Conservation (phyloP, 1,139 yeast species). For the Saccharomyces hybrid region DNA sequence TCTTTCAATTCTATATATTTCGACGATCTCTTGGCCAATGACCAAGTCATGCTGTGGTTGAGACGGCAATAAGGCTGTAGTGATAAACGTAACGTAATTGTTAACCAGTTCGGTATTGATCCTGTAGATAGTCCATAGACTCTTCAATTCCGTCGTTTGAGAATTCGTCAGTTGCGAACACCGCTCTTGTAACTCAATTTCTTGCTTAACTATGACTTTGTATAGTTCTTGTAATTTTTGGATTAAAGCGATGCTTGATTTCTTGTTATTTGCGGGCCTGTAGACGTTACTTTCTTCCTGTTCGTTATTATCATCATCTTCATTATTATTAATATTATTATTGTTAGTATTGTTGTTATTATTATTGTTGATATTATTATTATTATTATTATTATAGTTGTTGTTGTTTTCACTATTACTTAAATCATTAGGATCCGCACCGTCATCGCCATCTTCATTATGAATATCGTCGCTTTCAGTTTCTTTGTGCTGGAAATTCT, state of each 20-base stretch:
- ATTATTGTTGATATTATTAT: slow-evolving; percentile 14
- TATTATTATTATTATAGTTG: slow-evolving; percentile 6
- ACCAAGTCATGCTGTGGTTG: slow-evolving; percentile 40
- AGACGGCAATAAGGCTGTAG: slow-evolving; percentile 65
- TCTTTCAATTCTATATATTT: slow-evolving; percentile 66
- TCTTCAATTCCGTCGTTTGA: slow-evolving; percentile 48
- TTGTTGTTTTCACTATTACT: slow-evolving; percentile 8
- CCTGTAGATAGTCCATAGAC: slow-evolving; percentile 65
- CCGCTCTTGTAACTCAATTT: slow-evolving; percentile 61
- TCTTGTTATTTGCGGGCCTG: slow-evolving; percentile 40
- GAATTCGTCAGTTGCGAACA: slow-evolving; percentile 40
- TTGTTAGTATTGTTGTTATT: slow-evolving; percentile 10
- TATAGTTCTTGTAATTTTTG: slow-evolving; percentile 67
- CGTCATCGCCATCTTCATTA: slow-evolving; percentile 1
- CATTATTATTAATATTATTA: slow-evolving; percentile 13
- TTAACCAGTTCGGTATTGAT: slow-evolving; percentile 57
- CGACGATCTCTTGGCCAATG: slow-evolving; percentile 61
- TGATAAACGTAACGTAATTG: slow-evolving; percentile 61
- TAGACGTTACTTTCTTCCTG: slow-evolving; percentile 20
- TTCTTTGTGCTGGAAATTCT: neutral
- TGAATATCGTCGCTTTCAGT: slow-evolving; percentile 6
- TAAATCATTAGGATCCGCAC: neutral
- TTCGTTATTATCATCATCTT: slow-evolving; percentile 15
- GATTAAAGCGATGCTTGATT: slow-evolving; percentile 64
- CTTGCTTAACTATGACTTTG: slow-evolving; percentile 57